A percentile compares a stretch with the other conserved stretches of the same genome.
These are phyloP conservation scores for Scedosporium dehoogii DNA, from an alignment of 2,329 filamentous ascomycete species.

Conservation along the genomic window DNA sequence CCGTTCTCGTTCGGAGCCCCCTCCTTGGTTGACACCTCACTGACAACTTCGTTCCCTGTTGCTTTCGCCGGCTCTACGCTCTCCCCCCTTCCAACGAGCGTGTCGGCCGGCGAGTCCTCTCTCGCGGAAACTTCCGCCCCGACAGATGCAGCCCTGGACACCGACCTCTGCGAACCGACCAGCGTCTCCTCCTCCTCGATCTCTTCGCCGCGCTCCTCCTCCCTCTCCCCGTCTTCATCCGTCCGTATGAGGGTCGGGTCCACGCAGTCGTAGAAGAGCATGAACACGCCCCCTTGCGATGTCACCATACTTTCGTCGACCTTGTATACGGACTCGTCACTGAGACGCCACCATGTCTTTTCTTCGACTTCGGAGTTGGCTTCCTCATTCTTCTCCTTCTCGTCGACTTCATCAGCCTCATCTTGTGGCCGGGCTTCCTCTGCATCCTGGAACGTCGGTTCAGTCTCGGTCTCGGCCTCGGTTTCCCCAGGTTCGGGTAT, in stretches of 20 bases:
- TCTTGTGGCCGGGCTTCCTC: constrained; percentile 9
- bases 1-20: too few relatives aligned
- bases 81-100: neutral
- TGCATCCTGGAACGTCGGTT: constrained; percentile 1
- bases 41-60: neutral
- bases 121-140: neutral
- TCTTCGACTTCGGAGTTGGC: constrained; percentile 17
- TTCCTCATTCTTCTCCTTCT: constrained; percentile 9
- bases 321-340: constrained; percentile 72
- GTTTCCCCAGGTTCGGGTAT: neutral
- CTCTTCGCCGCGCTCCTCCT: neutral
- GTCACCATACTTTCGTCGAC: constrained; percentile 67
- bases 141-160: neutral
- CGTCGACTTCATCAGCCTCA: constrained; percentile 7
- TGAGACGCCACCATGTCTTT: constrained; percentile 78
- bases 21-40: neutral
- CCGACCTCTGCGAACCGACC: neutral
- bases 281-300: constrained; percentile 75
- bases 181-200: neutral
- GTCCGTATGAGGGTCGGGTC: constrained; percentile 40
- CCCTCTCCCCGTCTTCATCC: constrained; percentile 13
- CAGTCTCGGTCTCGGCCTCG: constrained; percentile 4
- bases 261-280: constrained; percentile 88
- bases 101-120: neutral
- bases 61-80: neutral